Evolutionary conservation across 23 red algal species (phyloP), one percentile per base, ranked within the genome.

Genomic region (Gracilariopsis chorda): DNA sequence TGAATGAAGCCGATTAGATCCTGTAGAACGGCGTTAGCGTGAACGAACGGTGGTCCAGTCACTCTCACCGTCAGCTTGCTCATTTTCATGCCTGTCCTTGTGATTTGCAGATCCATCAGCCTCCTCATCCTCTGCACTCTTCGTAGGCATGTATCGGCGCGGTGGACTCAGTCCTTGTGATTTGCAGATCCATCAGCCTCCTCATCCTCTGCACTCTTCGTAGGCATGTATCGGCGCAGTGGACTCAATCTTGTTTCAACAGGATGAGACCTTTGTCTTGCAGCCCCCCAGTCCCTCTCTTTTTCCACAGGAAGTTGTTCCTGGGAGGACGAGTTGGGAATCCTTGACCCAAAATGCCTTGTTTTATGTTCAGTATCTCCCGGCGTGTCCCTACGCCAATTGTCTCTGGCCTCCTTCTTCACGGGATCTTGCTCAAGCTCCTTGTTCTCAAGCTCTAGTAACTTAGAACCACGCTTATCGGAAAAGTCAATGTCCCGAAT

Each of bases 31-130:
- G 24, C 85, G 68, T 61, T 61, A 45, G 44, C 33, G 39, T 4
- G 85, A 48, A 55, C 72, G 48, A 25, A 89, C 85, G 39, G 67
- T 89, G 8, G 85, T 89, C 85, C 85, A 91, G 19, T 91, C 80
- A 32, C 60, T 65, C 35, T 91, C 88, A 65, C 42, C 73, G 1
- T 81, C 73, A 53, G 55, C 88, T 41, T 51, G 34, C 9, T 29
- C 23, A n/a, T n/a, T n/a, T n/a, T n/a, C n/a, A n/a, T n/a, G n/a
- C n/a, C n/a, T n/a, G n/a, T n/a, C n/a, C n/a, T n/a, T n/a, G n/a
- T n/a, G n/a, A n/a, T n/a, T n/a, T n/a, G n/a, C n/a, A n/a, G n/a
- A n/a, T n/a, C n/a, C n/a, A n/a, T n/a, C n/a, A 32, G 34, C 11
- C 14, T 35, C 48, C 1, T 60, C 10, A 7, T 82, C 49, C 13